These are phyloP conservation scores for Rhododendron ovatum DNA, from an alignment of 148 eudicot species.

Conservation along the genomic window DNA sequence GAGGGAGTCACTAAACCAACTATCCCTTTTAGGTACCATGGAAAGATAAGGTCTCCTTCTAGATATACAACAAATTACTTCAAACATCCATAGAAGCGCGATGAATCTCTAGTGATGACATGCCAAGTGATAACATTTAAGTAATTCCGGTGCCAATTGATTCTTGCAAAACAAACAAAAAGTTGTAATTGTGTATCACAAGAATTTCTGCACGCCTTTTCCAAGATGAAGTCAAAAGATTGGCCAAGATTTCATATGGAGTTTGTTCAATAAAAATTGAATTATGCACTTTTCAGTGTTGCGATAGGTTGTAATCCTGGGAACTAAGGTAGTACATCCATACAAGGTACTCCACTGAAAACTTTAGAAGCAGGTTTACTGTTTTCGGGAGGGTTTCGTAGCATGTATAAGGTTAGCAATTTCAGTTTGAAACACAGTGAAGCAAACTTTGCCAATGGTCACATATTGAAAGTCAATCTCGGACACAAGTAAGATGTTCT, in stretches of 20 bases:
- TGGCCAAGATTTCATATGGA: not conserved
- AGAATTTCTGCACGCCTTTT: not conserved
- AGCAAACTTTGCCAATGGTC: not conserved
- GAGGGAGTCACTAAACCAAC: not conserved
- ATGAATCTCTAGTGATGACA: not conserved
- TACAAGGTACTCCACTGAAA: not conserved
- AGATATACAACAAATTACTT: not conserved
- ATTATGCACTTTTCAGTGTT: not conserved
- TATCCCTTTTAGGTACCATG: not conserved
- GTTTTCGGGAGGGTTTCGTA: not conserved
- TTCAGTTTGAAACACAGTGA: not conserved
- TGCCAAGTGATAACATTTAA: not conserved
- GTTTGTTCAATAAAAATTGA: not conserved
- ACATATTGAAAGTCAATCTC: not conserved
- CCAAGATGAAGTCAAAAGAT: not conserved
- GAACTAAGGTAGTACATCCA: not conserved
- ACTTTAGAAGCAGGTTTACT: not conserved
- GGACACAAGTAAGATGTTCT: not conserved
- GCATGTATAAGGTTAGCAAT: not conserved
- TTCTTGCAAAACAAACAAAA: not conserved
- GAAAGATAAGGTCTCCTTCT: not conserved
- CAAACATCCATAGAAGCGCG: not conserved
- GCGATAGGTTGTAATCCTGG: not conserved
- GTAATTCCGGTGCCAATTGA: not conserved
- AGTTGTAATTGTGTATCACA: not conserved